Percentiles rank a stretch among this genome's conserved stretches.
Evolutionary conservation across 257 asterid genomes (phyloP).

Genomic region (Linaria vulgaris): DNA sequence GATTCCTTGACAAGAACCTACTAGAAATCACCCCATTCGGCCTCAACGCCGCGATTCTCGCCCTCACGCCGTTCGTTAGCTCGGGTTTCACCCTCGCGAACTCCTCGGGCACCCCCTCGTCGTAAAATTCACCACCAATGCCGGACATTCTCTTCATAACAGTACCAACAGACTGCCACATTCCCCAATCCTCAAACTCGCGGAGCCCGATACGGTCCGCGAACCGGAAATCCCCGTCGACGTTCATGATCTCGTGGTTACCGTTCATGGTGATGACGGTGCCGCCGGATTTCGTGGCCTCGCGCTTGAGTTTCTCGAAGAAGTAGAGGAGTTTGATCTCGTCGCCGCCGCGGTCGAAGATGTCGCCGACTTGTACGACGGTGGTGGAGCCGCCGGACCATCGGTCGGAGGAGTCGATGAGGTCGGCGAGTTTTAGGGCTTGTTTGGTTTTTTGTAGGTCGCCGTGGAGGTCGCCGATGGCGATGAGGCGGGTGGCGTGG

Average conservation of each 20-base stretch:
- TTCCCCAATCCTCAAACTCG: conserved; percentile 76
- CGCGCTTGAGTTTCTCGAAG: conserved; percentile 78
- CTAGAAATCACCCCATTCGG: conserved; percentile 64
- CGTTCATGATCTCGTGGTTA: conserved; percentile 90
- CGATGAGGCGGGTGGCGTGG: conserved; percentile 70
- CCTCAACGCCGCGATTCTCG: conserved; percentile 67
- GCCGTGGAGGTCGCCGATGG: conserved; percentile 94
- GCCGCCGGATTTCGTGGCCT: conserved; percentile 66
- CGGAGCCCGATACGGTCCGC: conserved; percentile 54
- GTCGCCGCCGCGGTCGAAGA: conserved; percentile 90
- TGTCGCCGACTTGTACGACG: conserved; percentile 88
- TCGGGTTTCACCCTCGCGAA: conserved; percentile 42
- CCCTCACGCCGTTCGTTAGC: conserved; percentile 51
- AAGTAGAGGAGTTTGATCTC: conserved; percentile 80
- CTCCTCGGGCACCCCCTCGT: conserved; percentile 51
- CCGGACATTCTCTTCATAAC: conserved; percentile 57
- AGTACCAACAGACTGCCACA: conserved; percentile 65
- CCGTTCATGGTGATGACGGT: conserved; percentile 79
- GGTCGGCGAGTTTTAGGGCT: conserved; percentile 66
- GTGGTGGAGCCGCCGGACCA: conserved; percentile 89
- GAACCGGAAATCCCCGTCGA: conserved; percentile 73
- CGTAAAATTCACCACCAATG: conserved; percentile 37
- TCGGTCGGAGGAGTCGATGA: conserved; percentile 55
- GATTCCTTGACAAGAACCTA: conserved; percentile 67
- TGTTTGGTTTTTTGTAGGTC: conserved; percentile 77